Conservation (phyloP, 371 early-diverging fungal species). For the Vairimorpha ceranae region DNA sequence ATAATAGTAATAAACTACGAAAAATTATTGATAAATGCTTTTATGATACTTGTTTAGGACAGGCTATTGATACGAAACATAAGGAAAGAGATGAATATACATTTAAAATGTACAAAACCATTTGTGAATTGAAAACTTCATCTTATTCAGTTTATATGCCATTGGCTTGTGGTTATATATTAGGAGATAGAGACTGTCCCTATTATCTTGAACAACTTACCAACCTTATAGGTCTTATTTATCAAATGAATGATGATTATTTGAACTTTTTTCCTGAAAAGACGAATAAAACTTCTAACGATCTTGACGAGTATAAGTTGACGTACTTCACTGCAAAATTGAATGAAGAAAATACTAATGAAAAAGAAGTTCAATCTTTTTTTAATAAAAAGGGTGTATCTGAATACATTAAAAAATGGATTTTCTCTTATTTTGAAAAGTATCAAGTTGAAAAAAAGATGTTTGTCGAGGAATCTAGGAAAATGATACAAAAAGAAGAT, state of each 20-base stretch:
- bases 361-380: not conserved
- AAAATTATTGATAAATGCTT: not conserved
- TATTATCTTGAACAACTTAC: constrained; percentile 13
- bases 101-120: constrained; percentile 69
- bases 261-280: constrained; percentile 66
- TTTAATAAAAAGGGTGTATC: not conserved
- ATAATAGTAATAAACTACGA: not conserved
- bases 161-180: constrained; percentile 63
- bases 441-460: not conserved
- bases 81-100: constrained; percentile 4
- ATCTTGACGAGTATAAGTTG: constrained; percentile 93
- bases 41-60: constrained; percentile 76
- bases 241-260: constrained; percentile 71
- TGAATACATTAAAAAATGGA: not conserved
- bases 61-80: constrained; percentile 59
- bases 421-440: not conserved
- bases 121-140: constrained; percentile 90
- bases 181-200: not conserved
- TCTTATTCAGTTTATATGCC: constrained; percentile 95
- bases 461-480: not conserved
- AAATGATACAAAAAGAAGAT: not conserved
- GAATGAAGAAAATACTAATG: not conserved
- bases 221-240: constrained; percentile 77
- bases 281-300: constrained; percentile 92
- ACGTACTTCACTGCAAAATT: constrained; percentile 70